Base-by-base conservation (phyloP, 2,329 filamentous ascomycete genomes). In the Aciculosporium take region DNA sequence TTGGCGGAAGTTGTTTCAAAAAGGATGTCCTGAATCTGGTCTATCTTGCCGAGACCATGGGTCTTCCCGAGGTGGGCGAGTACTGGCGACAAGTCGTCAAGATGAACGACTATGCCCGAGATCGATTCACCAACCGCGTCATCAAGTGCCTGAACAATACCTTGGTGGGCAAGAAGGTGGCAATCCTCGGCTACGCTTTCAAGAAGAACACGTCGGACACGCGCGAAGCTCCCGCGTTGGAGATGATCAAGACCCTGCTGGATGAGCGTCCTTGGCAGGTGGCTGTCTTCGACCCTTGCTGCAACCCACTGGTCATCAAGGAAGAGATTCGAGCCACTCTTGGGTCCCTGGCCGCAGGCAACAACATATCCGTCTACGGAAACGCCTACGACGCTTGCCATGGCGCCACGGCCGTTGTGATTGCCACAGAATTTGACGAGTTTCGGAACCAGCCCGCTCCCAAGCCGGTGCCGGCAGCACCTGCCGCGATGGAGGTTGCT, bases 161-260 rank as follows among this genome's bases (percentile, higher is more conserved):
- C 8, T 64, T 86, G 5, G 67, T 68, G 3, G 72, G 73, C 45
- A 85, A 85, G 65, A 85, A 83, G 61, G 64, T 87, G 12, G 71
- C 79, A 3, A 65, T 88, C 2, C 68, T 88, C 5, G 84, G 84
- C 4, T 87, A 80, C 50, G 79, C 82, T 7, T 88, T 84, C 64
- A 88, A 89, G 67, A 82, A 84, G 61, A 74, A 85, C 57, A 88
- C 83, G 0, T 75, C 73, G 18, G 83, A 88, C 55, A 83, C 80
- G 5, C 71, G 83, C 29, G 82, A 86, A 56, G 77, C 74, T 33
- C 74, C 80, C 0, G 78, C 80, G 0, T 68, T 84, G 18, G 76
- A 79, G 49, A 74, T 84, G 47, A 74, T 85, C 57, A 72, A 72
- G 48, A 69, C 69, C 10, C 64, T 87, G 17, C 64, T 81, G 8